A percentile compares a stretch with the other conserved stretches of the same genome.
phyloP scores from a whole-genome alignment of 2,329 filamentous ascomycete species.

The Tolypocladium guangdongense region DNA sequence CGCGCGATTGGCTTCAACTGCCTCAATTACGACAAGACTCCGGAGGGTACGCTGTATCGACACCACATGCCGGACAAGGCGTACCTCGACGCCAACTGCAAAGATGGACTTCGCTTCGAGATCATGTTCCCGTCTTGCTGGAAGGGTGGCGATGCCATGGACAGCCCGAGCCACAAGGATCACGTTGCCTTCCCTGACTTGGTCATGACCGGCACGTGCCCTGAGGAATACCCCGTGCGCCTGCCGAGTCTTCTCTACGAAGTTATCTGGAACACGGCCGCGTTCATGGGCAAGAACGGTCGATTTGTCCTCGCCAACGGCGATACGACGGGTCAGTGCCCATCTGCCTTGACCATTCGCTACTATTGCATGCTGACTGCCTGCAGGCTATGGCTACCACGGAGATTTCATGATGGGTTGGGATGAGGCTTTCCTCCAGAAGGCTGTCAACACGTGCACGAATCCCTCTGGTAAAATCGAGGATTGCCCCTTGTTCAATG shows the following conservation, averaged over 20 bases:
- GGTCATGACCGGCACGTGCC: constrained; percentile 69
- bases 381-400: constrained; percentile 60
- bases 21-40: constrained; percentile 58
- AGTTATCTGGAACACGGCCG: constrained; percentile 68
- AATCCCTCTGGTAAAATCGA: constrained; percentile 54
- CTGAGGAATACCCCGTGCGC: constrained; percentile 54
- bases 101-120: constrained; percentile 72
- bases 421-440: constrained; percentile 57
- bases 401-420: constrained; percentile 75
- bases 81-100: constrained; percentile 71
- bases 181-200: constrained; percentile 71
- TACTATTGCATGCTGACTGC: constrained; percentile 1
- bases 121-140: constrained; percentile 86
- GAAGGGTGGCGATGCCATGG: constrained; percentile 58
- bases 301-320: constrained; percentile 69
- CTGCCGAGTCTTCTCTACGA: constrained; percentile 73
- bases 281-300: constrained; percentile 51
- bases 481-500: constrained; percentile 66
- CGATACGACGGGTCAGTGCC: constrained; percentile 54
- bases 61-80: constrained; percentile 72
- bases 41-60: constrained; percentile 69
- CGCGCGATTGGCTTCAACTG: constrained; percentile 93
- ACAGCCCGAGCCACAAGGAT: constrained; percentile 43
- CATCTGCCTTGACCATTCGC: neutral
- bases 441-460: constrained; percentile 66